phyloP scores from a whole-genome alignment of 352 stramenopile genomes.

The Phytopythium sindhum region DNA sequence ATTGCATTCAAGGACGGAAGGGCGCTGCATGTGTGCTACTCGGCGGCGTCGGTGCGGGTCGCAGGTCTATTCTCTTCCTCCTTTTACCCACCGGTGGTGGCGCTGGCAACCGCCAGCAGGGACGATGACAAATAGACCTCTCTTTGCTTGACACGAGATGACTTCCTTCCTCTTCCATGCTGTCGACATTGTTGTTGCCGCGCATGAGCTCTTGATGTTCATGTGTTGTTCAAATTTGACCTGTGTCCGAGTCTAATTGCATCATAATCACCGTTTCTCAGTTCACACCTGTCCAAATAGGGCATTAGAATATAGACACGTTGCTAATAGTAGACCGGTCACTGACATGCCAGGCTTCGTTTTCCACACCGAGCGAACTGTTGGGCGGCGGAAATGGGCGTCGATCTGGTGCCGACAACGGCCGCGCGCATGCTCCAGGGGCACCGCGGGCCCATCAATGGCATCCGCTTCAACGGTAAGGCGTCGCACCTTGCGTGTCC shows the following conservation, averaged over 20 bases:
- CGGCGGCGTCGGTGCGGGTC: not conserved
- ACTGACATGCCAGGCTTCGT: not conserved
- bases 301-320: not conserved
- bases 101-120: not conserved
- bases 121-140: constrained; percentile 8
- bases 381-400: constrained; percentile 3
- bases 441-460: constrained; percentile 70
- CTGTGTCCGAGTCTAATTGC: not conserved
- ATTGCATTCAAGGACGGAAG: not conserved
- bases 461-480: constrained; percentile 81
- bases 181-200: too few species aligned
- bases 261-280: too few species aligned
- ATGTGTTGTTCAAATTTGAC: not conserved
- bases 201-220: not conserved
- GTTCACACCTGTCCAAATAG: not conserved
- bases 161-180: not conserved
- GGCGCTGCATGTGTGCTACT: not conserved
- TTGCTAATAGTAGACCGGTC: not conserved
- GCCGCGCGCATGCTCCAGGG: constrained; percentile 55
- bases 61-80: constrained; percentile 7
- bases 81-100: not conserved
- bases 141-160: not conserved
- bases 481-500: not conserved
- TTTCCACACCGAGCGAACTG: too few species aligned
- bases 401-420: constrained; percentile 24